These are phyloP conservation scores for Septoria linicola DNA, from an alignment of 2,329 filamentous ascomycete genomes.

Conservation along the genomic window DNA sequence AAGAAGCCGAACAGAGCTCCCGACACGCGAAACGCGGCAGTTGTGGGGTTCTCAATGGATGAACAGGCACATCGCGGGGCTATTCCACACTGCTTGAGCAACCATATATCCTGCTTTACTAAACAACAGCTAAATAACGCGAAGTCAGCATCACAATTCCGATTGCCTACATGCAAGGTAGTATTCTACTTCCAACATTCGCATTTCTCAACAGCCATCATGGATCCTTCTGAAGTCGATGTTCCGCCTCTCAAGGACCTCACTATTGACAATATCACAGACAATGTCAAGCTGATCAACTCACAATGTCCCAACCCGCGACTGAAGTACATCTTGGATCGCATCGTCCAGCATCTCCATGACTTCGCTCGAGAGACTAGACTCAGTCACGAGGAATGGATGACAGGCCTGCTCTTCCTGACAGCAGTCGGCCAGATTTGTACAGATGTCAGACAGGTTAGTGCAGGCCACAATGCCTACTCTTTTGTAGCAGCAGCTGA, in stretches of 20 bases:
- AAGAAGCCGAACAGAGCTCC: conserved; percentile 20
- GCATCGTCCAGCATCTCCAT: conserved; percentile 74
- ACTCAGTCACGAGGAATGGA: conserved; percentile 75
- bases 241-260: conserved; percentile 64
- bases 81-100: conserved; percentile 19
- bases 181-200: too few relatives aligned
- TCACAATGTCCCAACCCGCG: conserved; percentile 65
- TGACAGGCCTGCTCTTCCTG: conserved; percentile 69
- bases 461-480: conserved; percentile 25
- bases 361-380: conserved; percentile 79
- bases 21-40: neutral
- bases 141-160: neutral
- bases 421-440: conserved; percentile 71
- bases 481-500: neutral
- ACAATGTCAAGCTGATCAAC: conserved; percentile 73
- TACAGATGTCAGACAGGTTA: conserved; percentile 68
- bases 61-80: conserved; percentile 16
- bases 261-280: conserved; percentile 76
- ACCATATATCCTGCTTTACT: conserved; percentile 19
- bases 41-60: conserved; percentile 3
- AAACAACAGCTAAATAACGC: conserved; percentile 15
- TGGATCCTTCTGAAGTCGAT: conserved; percentile 47
- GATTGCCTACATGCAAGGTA: too few relatives aligned
- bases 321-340: conserved; percentile 69
- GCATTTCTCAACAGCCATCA: conserved; percentile 22